These are phyloP conservation scores for Debaryomyces tyrocola DNA, from an alignment of 805 yeast genomes.

Conservation along the genomic window DNA sequence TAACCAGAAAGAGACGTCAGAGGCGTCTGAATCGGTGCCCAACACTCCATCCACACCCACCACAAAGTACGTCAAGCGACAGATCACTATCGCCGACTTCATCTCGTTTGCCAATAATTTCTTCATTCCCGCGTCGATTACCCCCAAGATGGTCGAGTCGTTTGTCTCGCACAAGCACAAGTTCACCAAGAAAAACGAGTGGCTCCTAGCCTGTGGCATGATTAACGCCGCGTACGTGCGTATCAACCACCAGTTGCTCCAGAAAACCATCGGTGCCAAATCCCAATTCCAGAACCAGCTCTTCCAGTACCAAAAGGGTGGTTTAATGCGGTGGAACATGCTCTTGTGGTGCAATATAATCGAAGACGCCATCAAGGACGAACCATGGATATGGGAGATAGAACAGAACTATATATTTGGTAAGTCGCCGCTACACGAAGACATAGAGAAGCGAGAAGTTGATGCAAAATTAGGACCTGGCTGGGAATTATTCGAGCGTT, in stretches of 20 bases:
- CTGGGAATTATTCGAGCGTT: conserved; percentile 25
- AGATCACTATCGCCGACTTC: conserved; percentile 33
- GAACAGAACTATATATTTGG: conserved; percentile 45
- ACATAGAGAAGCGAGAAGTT: conserved; percentile 22
- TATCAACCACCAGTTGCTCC: conserved; percentile 49
- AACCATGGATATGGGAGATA: conserved; percentile 62
- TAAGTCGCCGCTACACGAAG: conserved; percentile 18
- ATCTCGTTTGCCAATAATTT: conserved; percentile 60
- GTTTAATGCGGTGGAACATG: conserved; percentile 49
- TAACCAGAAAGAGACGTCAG: conserved; percentile 17
- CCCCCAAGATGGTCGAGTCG: conserved; percentile 50
- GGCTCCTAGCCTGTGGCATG: conserved; percentile 71
- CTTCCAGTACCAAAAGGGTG: conserved; percentile 54
- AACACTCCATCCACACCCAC: conserved; percentile 1
- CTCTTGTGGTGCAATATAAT: conserved; percentile 54
- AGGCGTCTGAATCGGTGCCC: conserved; percentile 2
- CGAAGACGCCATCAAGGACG: conserved; percentile 52
- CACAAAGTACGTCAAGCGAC: conserved; percentile 16
- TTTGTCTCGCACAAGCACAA: conserved; percentile 51
- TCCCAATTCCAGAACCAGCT: conserved; percentile 50
- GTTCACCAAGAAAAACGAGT: conserved; percentile 54
- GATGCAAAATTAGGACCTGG: conserved; percentile 32
- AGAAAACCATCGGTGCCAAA: conserved; percentile 49
- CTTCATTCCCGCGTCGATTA: conserved; percentile 55
- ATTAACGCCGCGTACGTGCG: conserved; percentile 58